Base-by-base conservation (phyloP, 306 rosid genomes). In the Amphicarpaea edgeworthii region DNA sequence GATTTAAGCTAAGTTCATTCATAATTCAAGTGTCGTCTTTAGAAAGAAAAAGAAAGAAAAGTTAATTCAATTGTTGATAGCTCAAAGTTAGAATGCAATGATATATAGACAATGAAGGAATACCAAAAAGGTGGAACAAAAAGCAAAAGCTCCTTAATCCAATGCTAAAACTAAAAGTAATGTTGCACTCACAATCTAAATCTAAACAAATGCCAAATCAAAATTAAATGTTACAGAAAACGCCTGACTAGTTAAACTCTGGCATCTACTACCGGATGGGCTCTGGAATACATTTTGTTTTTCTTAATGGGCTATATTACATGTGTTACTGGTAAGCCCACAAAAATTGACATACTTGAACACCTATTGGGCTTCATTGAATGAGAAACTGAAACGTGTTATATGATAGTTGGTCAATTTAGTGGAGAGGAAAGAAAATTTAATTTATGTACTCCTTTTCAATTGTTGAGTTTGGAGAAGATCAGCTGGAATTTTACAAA, bases 81-180 rank as follows among this genome's bases (percentile, higher is more conserved):
- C 45, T 62, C 1, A 16, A 17, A 38, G 5, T 34, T 54, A 5
- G 47, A 62, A 62, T 17, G 8, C 8, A 34, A 7, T 46, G 57
- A 68, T 15, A 26, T 8, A 45, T 3, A 42, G n/a, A 46, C 8
- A 58, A 45, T 16, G 47, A 59, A 43, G 32, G 46, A 32, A 28
- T 59, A 60, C 38, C 46, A 7, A 19, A 74, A 28, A 46, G 61
- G 12, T n/a, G 3, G 40, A 73, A 23, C 30, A 23, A 59, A 73
- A 73, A 73, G 58, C 78, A 61, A 75, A 75, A 59, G 61, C 61
- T 60, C 61, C 32, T 16, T 28, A 30, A 60, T 43, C 42, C 38
- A 46, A 60, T 47, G 61, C 21, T 20, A 46, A 75, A 30, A 46
- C 21, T 20, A 46, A 75, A 30, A 46, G 38, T 46, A 34, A 74